Conservation (phyloP, 2,329 filamentous ascomycete species). For the Verticillium tricorpus region DNA sequence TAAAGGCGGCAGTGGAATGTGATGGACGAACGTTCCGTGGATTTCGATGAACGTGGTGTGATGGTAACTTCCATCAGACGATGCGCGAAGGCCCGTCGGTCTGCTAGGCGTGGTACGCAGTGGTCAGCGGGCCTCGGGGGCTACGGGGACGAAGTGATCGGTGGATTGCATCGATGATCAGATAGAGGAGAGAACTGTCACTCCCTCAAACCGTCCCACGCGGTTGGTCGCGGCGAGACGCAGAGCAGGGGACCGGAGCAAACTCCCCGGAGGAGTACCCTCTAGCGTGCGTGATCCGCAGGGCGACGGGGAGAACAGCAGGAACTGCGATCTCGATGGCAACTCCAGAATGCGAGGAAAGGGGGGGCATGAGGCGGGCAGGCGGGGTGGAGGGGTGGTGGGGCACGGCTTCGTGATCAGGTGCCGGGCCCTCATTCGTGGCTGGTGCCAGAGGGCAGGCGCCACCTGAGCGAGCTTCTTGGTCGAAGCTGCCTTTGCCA, state of each 20-base stretch:
- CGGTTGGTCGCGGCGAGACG: neutral
- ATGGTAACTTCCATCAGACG: neutral
- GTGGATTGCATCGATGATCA: neutral
- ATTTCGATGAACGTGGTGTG: neutral
- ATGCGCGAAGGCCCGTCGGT: neutral
- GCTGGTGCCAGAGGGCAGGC: neutral
- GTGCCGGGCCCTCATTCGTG: neutral
- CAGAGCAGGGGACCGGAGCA: neutral
- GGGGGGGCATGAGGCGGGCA: neutral
- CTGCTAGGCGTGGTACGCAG: neutral
- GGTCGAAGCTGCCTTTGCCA: neutral
- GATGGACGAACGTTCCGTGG: neutral
- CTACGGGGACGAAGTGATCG: neutral
- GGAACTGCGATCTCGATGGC: neutral
- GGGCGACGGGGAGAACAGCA: neutral
- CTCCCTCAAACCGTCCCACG: neutral
- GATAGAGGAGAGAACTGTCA: neutral
- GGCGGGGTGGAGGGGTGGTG: neutral
- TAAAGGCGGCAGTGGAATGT: neutral
- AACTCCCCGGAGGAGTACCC: neutral
- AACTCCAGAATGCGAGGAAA: neutral
- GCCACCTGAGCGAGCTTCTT: neutral
- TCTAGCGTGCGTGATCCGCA: neutral
- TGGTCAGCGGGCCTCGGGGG: neutral
- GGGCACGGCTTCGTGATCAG: neutral